These are phyloP conservation scores for Pseudonectria foliicola DNA, from an alignment of 2,329 filamentous ascomycete species.

Conservation along the genomic window DNA sequence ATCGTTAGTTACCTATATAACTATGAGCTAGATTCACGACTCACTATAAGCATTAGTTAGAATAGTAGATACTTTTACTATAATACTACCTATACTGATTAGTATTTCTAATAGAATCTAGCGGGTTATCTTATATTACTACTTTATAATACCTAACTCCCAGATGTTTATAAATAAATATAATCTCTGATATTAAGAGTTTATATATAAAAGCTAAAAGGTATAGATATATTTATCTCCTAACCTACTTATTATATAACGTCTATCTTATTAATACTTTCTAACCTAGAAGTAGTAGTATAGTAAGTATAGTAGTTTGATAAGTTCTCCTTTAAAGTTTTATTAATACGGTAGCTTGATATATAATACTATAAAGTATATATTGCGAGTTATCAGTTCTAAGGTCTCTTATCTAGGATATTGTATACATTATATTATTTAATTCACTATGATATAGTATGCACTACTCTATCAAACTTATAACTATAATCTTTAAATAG, in stretches of 20 bases:
- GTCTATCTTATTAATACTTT: not conserved
- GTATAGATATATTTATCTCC: too few species aligned
- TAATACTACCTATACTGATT: constrained; percentile 1
- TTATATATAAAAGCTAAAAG: constrained; percentile 3
- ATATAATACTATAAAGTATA: not conserved
- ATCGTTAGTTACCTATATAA: not conserved
- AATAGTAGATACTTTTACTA: not conserved
- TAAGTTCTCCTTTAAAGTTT: too few species aligned
- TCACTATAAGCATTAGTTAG: not conserved
- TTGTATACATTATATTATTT: constrained; percentile 1
- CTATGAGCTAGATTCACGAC: constrained; percentile 1
- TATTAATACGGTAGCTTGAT: not conserved
- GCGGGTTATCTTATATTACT: not conserved
- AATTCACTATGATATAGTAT: constrained; percentile 1
- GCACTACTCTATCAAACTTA: not conserved
- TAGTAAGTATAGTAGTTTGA: too few species aligned
- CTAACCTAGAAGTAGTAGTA: too few species aligned
- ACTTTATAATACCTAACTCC: not conserved
- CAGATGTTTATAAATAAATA: constrained; percentile 1
- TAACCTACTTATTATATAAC: too few species aligned
- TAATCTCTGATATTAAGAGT: not conserved
- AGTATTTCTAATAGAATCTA: constrained; percentile 1
- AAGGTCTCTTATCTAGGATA: not conserved
- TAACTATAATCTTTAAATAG: not conserved
- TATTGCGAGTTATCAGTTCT: too few species aligned